These are phyloP conservation scores for Zychaea mexicana DNA, from an alignment of 371 early-diverging fungal species.

Conservation along the genomic window DNA sequence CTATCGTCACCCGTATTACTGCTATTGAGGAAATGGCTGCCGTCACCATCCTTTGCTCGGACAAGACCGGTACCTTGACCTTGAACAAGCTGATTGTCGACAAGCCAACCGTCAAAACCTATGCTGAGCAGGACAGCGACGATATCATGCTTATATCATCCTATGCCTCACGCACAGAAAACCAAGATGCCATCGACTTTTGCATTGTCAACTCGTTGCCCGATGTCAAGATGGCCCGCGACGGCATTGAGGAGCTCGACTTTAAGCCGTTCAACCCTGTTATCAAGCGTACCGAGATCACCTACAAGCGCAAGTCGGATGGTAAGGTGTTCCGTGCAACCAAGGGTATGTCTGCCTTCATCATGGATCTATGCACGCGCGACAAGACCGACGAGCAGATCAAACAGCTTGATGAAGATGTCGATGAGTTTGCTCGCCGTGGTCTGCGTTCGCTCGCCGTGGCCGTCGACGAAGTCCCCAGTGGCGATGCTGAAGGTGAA, in stretches of 20 bases:
- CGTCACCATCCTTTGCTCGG: slow-evolving; percentile 92
- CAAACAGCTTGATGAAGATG: slow-evolving; percentile 63
- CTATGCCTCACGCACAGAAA: slow-evolving; percentile 73
- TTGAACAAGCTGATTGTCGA: slow-evolving; percentile 89
- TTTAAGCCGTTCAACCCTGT: slow-evolving; percentile 92
- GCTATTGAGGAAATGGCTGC: slow-evolving; percentile 94
- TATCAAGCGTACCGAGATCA: slow-evolving; percentile 87
- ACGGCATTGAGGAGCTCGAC: slow-evolving; percentile 69
- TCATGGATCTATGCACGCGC: slow-evolving; percentile 71
- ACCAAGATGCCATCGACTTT: slow-evolving; percentile 81
- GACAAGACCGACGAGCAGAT: slow-evolving; percentile 68
- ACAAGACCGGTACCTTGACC: slow-evolving; percentile 97
- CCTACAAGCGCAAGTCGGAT: slow-evolving; percentile 64
- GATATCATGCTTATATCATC: slow-evolving; percentile 66
- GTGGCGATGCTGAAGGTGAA: slow-evolving; percentile 49
- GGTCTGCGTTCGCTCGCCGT: slow-evolving; percentile 89
- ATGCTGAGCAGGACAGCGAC: slow-evolving; percentile 57
- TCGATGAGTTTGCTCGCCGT: slow-evolving; percentile 76
- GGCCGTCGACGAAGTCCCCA: slow-evolving; percentile 69
- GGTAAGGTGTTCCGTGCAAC: slow-evolving; percentile 67
- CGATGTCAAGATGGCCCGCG: slow-evolving; percentile 61
- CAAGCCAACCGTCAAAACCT: slow-evolving; percentile 64
- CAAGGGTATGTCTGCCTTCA: slow-evolving; percentile 80
- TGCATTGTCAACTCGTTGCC: slow-evolving; percentile 72
- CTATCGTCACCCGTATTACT: slow-evolving; percentile 88